Conservation (phyloP, 2,329 filamentous ascomycete species). For the Pezicula carpinea region DNA sequence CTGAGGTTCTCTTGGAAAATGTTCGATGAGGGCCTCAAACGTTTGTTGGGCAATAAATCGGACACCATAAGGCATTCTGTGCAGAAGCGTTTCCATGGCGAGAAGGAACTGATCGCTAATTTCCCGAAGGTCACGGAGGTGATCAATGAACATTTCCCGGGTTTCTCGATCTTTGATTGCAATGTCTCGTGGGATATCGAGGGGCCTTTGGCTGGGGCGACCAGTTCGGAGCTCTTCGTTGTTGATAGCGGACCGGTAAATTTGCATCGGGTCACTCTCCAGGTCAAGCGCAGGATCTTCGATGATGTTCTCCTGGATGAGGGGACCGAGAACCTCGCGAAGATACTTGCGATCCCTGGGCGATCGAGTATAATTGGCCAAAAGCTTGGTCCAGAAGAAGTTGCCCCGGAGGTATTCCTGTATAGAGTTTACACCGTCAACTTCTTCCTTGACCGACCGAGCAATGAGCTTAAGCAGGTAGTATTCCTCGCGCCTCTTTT, state of each 20-base stretch:
- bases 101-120: constrained; percentile 89
- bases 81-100: constrained; percentile 74
- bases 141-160: constrained; percentile 85
- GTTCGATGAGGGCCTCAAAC: constrained; percentile 70
- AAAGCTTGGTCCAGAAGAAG: constrained; percentile 88
- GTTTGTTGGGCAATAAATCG: constrained; percentile 84
- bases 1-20: constrained; percentile 76
- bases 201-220: constrained; percentile 70
- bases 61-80: constrained; percentile 88
- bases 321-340: constrained; percentile 74
- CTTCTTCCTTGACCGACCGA: constrained; percentile 78
- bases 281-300: constrained; percentile 88
- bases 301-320: constrained; percentile 88
- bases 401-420: constrained; percentile 87
- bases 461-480: constrained; percentile 87
- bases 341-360: constrained; percentile 91
- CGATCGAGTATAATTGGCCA: constrained; percentile 83
- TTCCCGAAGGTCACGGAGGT: constrained; percentile 88
- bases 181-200: constrained; percentile 83
- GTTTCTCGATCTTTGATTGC: constrained; percentile 97
- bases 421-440: constrained; percentile 66
- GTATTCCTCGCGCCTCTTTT: constrained; percentile 95
- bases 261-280: constrained; percentile 96
- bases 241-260: constrained; percentile 92
- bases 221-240: constrained; percentile 95